These are phyloP conservation scores for Suillus spraguei DNA, from an alignment of 768 basidiomycete genomes.

Conservation along the genomic window DNA sequence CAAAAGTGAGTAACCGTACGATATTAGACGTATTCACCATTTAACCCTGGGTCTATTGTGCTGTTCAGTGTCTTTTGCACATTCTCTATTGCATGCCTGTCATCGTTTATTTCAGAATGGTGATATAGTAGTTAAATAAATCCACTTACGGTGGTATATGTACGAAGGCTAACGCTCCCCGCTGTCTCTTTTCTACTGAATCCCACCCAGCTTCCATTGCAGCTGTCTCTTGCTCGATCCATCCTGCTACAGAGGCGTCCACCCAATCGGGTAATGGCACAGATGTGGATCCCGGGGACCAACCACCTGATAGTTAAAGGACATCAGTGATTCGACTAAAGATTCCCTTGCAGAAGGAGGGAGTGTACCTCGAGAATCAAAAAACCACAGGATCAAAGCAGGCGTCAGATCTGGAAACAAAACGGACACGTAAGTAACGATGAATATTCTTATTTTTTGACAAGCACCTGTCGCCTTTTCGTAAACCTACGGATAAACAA, in stretches of 20 bases:
- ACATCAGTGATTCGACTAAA: constrained; percentile 12
- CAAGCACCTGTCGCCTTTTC: constrained; percentile 34
- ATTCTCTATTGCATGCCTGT: constrained; percentile 31
- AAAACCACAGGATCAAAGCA: constrained; percentile 67
- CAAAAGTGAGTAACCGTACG: background rate
- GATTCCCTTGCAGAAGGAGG: too few relatives aligned
- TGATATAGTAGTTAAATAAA: background rate
- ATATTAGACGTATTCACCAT: constrained; percentile 30
- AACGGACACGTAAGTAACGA: background rate
- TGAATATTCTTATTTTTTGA: background rate
- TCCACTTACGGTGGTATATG: constrained; percentile 70
- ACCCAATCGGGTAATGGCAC: constrained; percentile 62
- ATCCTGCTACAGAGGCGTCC: constrained; percentile 58
- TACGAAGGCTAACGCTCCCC: constrained; percentile 66
- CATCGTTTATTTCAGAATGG: constrained; percentile 7
- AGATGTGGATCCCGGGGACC: constrained; percentile 39
- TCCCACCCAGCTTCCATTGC: constrained; percentile 65
- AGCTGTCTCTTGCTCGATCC: constrained; percentile 57
- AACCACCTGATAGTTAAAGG: constrained; percentile 43
- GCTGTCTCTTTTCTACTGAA: constrained; percentile 41
- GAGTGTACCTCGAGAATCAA: constrained; percentile 66
- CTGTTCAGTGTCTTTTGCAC: constrained; percentile 39
- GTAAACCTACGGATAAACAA: constrained; percentile 25
- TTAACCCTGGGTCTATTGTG: constrained; percentile 43
- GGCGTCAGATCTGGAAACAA: constrained; percentile 42